Evolutionary conservation across 768 basidiomycete species (phyloP), one percentile per base, ranked within the genome.

Genomic region (Leucocoprinus sp.): DNA sequence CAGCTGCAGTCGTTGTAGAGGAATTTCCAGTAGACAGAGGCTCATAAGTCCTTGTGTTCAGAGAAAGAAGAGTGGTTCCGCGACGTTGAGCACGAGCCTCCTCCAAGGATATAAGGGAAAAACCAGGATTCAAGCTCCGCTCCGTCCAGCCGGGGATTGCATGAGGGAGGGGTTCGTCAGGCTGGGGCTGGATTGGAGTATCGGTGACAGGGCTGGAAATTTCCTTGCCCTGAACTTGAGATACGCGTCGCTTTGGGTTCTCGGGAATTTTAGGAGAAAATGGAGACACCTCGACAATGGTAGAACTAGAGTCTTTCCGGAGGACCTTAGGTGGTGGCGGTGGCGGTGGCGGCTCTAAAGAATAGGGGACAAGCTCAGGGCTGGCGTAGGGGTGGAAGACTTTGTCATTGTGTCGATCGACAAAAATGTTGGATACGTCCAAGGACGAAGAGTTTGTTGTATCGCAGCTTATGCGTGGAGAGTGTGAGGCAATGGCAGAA

Each of bases 331-430:
- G 56, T 38, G 52, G 50, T 21, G 52, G 48, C 45, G 57, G 51
- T 21, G 57, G 54, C 44, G 58, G 50, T 21, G 56, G 54, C 43
- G 54, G 53, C 38, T 65, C 65, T 36, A 66, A 54, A 44, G 68
- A 58, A 39, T 65, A 60, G 28, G 64, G 63, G 21, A 74, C 74
- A 36, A 84, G 65, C 50, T 87, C 82, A 6, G 86, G 85, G 54
- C 89, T 87, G 42, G 87, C 87, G 58, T 87, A 90, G 21, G 87
- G 87, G 64, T 90, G 87, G 29, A 73, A 56, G 29, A 58, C 9
- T 51, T 70, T 70, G 49, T 65, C 66, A 33, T 58, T 55, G 14
- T 44, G 50, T n/a, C 39, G 41, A 28, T 44, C 45, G 48, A 50
- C 37, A 31, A 45, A 54, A 42, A 36, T 52, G 38, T 29, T 51